phyloP scores from a whole-genome alignment of 768 basidiomycete genomes.

The Boletus edulis region DNA sequence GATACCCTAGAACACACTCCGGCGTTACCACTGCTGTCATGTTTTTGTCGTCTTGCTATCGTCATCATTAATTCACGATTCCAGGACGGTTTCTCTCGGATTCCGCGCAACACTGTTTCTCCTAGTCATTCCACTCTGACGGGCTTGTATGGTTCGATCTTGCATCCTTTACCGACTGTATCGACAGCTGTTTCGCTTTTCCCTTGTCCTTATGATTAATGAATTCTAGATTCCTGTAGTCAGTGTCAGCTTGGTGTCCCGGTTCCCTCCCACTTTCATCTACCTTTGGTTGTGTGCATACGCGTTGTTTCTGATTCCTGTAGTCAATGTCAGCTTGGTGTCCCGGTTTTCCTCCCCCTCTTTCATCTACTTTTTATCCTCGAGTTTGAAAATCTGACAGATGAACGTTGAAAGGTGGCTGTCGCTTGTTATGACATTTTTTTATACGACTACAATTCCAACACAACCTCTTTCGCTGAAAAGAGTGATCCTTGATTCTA shows the following conservation, averaged over 20 bases:
- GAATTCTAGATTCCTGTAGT: slow-evolving; percentile 7
- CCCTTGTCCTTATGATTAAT: slow-evolving; percentile 17
- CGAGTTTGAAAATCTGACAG: no score
- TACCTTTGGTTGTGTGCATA: background rate
- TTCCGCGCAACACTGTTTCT: slow-evolving; percentile 9
- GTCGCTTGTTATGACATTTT: no score
- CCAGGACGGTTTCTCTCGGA: slow-evolving; percentile 4
- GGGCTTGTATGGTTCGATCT: slow-evolving; percentile 7
- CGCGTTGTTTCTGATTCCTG: no score
- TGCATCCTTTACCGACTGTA: slow-evolving; percentile 22
- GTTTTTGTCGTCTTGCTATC: slow-evolving; percentile 20
- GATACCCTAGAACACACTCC: slow-evolving; percentile 28
- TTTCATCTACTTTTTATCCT: background rate
- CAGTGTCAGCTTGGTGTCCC: background rate
- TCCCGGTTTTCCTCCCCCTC: no score
- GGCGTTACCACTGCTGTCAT: slow-evolving; percentile 20
- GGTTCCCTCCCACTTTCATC: no score
- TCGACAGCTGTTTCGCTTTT: slow-evolving; percentile 19
- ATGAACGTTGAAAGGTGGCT: no score
- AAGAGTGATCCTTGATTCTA: background rate
- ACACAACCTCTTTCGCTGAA: no score
- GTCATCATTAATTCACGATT: slow-evolving; percentile 9
- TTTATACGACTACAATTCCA: no score
- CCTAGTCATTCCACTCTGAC: slow-evolving; percentile 7
- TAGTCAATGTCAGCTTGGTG: background rate